These are phyloP conservation scores for Symmetrospora coprosmae DNA, from an alignment of 768 basidiomycete genomes.

Conservation along the genomic window DNA sequence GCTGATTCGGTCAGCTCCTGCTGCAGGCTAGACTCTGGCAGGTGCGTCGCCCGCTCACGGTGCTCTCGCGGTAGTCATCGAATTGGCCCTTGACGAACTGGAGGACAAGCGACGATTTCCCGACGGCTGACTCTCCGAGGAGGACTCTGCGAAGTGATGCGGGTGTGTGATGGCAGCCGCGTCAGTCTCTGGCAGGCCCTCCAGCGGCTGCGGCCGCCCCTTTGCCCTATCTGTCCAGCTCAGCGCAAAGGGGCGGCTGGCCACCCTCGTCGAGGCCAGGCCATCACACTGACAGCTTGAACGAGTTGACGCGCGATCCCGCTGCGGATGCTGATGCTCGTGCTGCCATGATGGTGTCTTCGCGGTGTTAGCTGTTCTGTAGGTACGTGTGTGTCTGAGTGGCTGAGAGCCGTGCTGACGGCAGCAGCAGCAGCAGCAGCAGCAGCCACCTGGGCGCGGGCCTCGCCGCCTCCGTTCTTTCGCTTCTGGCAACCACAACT, in stretches of 20 bases:
- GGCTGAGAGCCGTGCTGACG: too few species aligned
- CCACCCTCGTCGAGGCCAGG: too few species aligned
- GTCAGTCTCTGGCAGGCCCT: neutral
- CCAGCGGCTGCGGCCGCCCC: too few species aligned
- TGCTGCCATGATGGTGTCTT: constrained; percentile 1
- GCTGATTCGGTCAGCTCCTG: neutral
- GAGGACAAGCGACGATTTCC: constrained; percentile 77
- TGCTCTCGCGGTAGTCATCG: constrained; percentile 68
- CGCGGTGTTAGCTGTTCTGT: too few species aligned
- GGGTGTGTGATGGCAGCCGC: neutral
- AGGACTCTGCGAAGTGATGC: constrained; percentile 45
- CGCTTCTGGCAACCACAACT: too few species aligned
- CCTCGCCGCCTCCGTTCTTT: too few species aligned
- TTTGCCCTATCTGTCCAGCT: too few species aligned
- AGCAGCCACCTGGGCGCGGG: too few species aligned
- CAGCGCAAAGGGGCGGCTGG: too few species aligned
- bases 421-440: too few species aligned
- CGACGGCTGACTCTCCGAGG: constrained; percentile 86
- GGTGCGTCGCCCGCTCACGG: constrained; percentile 55
- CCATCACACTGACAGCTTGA: constrained; percentile 23
- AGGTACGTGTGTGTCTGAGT: too few species aligned
- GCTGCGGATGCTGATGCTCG: constrained; percentile 5
- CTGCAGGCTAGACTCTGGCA: neutral
- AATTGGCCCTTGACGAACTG: constrained; percentile 95
- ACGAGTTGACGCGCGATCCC: constrained; percentile 11